Base-by-base conservation (phyloP, 768 basidiomycete species). In the Russula ochroleuca region DNA sequence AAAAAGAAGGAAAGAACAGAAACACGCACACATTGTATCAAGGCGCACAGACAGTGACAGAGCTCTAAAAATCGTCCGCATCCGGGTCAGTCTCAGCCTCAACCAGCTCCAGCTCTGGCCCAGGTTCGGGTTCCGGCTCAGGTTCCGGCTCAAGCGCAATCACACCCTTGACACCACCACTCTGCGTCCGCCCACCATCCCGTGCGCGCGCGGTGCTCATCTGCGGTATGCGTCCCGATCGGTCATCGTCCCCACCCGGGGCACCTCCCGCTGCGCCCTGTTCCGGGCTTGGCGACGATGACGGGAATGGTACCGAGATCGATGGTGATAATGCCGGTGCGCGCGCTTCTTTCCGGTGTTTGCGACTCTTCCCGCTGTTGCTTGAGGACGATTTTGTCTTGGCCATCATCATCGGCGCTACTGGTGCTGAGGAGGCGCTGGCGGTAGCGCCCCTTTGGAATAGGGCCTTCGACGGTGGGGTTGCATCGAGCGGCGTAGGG, bases 121-220 rank as follows among this genome's bases (percentile, higher is more conserved):
- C 59, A n/a, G 59, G 57, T n/a, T 59, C 49, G 0, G 41, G 28
- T 14, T 60, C 59, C 2, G 28, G 28, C 6, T 40, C 50, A 5
- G 28, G 33, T 0, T 14, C 59, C 3, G 58, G 58, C 1, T 54
- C 59, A 1, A 25, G 63, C 77, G 67, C 82, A 72, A 86, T 73
- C 52, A 91, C 79, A 13, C 87, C 90, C 70, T 84, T 86, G 35
- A 92, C 88, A n/a, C 90, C 90, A 2, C 90, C 90, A 70, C 90
- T 92, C 76, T 90, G 88, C 65, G 90, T 92, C 68, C 90, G 78
- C 43, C 90, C 90, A 3, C 90, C 90, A 73, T 92, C 88, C 62
- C 88, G 79, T 53, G 85, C 90, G 47, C 87, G 81, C 31, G 85
- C 81, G 3, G 81, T 85, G 70, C 88, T 85, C 88, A 91, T 88